Evolutionary conservation across 805 yeast species (phyloP), one percentile per base, ranked within the genome.

Genomic region (Zygoascus tannicola): DNA sequence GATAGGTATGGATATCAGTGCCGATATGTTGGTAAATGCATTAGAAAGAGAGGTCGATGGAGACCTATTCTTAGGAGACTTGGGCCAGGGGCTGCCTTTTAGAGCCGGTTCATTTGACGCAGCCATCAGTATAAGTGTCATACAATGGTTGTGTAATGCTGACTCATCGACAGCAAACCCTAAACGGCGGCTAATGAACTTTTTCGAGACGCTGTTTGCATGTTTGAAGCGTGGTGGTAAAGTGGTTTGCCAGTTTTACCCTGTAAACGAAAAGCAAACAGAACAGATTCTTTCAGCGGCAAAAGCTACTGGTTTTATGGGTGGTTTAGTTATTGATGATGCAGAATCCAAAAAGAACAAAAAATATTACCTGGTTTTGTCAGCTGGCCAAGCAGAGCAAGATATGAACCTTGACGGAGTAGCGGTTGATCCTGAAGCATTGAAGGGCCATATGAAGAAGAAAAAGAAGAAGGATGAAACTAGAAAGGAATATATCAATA

Each of bases 91-190:
- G 28, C 73, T 92, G 2, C 97, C 97, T 4, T 92, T 92, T 58
- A 73, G 98, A 58, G 85, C 97, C 2, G 98, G 98, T 41, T 73
- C 95, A 0, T 92, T 90, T 62, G 98, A 92, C 63, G 97, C 97
- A 1, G 97, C 95, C 1, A 85, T 92, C 26, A 81, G 94, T 21
- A 86, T 92, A 50, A 82, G 94, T 30, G 98, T 94, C 10, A 87
- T 92, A 41, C 98, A 92, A 63, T 92, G 98, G 98, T 74, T 92
- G 35, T 88, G 97, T 68, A 92, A 92, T 61, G 97, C 97, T 2
- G 98, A 92, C 62, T 73, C 85, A 4, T 64, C 85, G 2, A 70
- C 72, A 33, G 80, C 79, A 43, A 95, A 88, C 57, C 98, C 98
- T 19, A 81, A 81, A 58, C 74, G 73, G 56, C 76, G 98, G 62